Evolutionary conservation across 331 rosid species (phyloP), one percentile per base, ranked within the genome.

Genomic region (Dryas integrifolia): DNA sequence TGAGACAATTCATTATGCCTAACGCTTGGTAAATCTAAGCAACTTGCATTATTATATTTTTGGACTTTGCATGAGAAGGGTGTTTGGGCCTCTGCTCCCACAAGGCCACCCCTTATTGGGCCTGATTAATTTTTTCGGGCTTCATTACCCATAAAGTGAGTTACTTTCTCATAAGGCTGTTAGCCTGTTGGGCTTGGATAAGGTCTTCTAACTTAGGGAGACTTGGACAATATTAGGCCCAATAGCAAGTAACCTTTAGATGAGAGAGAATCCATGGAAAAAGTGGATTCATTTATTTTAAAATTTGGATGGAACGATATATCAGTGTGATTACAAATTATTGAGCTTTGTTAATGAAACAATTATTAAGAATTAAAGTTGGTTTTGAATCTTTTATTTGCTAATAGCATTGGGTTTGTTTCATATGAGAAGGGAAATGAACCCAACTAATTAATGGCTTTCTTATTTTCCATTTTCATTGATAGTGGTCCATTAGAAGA

Each of bases 401-500:
- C 62, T 52, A 6, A 16, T 15, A 15, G 24, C 63, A 24, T 45
- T 72, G 70, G 3, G 35, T 40, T 65, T 65, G 69, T 78, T 56
- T 79, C 81, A 59, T 55, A 47, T 65, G 78, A 51, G 66, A 61
- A 35, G 47, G 63, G 51, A 51, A 76, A 66, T 44, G 74, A 60
- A 76, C 30, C 47, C 9, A 73, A 44, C 18, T 50, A 26, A 16
- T 60, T 50, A 26, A 16, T 60, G 49, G 4, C 30, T 26, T 48
- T 40, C 50, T 9, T 16, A 0, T 21, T n/a, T 10, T 9, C 7
- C 38, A 14, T 35, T 70, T 43, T 18, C 26, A 40, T 53, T 12
- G 47, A 47, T 46, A 46, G 68, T 72, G 76, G 59, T 72, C 49
- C 38, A 35, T 60, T 72, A 30, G 43, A 50, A 15, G 7, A 26